A percentile compares a stretch with the other conserved stretches of the same genome.
phyloP scores from a whole-genome alignment of 441 rosid genomes.

The Populus hybrid region DNA sequence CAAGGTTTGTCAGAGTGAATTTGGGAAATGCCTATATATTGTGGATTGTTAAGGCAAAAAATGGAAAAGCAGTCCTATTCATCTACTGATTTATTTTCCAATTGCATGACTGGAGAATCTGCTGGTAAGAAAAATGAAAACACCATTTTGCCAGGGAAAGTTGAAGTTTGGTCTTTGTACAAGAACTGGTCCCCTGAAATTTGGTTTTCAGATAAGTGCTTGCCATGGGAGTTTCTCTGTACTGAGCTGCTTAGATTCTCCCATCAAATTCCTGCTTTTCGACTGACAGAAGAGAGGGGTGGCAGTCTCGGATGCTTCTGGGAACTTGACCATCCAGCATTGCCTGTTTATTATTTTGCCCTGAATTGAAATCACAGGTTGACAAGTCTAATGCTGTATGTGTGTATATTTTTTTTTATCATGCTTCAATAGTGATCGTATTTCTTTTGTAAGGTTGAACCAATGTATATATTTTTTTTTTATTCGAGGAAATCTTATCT shows the following conservation, averaged over 20 bases:
- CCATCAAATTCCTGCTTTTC: conserved; percentile 66
- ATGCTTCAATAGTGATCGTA: neutral
- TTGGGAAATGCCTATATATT: conserved; percentile 48
- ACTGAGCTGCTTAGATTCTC: conserved; percentile 63
- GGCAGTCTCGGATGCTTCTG: conserved; percentile 60
- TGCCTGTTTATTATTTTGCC: conserved; percentile 29
- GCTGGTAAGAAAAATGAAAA: conserved; percentile 27
- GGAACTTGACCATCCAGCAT: conserved; percentile 59
- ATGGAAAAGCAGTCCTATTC: conserved; percentile 26
- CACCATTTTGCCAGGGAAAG: conserved; percentile 44
- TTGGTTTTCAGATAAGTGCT: no score
- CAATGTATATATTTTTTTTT: no score
- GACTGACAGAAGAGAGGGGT: conserved; percentile 48
- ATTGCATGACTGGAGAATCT: conserved; percentile 37
- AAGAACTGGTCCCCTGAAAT: conserved; percentile 53
- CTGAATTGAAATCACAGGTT: neutral
- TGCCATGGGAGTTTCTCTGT: conserved; percentile 22
- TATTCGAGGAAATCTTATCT: no score
- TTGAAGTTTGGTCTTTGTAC: conserved; percentile 77
- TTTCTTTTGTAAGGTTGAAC: no score
- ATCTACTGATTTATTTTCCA: conserved; percentile 44
- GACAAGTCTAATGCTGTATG: neutral
- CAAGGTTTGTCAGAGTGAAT: conserved; percentile 31
- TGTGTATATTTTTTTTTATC: neutral
- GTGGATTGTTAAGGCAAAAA: conserved; percentile 50